Percentiles rank a stretch among this genome's conserved stretches.
Conservation (phyloP, 352 stramenopile genomes). For the Globisporangium nagaii region DNA sequence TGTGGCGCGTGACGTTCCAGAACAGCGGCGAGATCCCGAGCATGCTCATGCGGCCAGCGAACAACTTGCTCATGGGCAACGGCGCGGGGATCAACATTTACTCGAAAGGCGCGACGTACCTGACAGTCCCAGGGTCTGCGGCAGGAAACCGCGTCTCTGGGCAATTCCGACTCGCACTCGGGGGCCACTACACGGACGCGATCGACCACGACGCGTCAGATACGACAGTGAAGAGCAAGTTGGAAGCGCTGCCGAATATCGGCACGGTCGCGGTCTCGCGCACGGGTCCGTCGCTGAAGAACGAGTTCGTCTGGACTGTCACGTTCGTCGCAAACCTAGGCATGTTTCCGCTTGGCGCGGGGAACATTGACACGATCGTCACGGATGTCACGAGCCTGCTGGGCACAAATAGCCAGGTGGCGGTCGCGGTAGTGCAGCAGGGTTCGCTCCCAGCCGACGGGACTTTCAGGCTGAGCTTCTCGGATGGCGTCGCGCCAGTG, state of each 20-base stretch:
- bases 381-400: constrained; percentile 35
- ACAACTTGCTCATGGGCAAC: constrained; percentile 85
- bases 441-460: constrained; percentile 61
- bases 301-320: constrained; percentile 92
- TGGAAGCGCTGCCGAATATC: constrained; percentile 93
- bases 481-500: constrained; percentile 17
- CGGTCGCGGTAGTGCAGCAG: constrained; percentile 24
- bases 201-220: constrained; percentile 93
- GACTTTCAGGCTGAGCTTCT: constrained; percentile 50
- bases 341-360: constrained; percentile 84
- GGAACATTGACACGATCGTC: constrained; percentile 46
- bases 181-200: constrained; percentile 78
- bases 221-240: constrained; percentile 83
- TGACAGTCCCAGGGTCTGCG: constrained; percentile 39
- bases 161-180: constrained; percentile 83
- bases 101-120: constrained; percentile 45
- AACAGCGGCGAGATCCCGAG: constrained; percentile 89
- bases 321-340: constrained; percentile 92
- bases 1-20: constrained; percentile 90
- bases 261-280: constrained; percentile 86
- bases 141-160: constrained; percentile 88
- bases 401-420: constrained; percentile 37
- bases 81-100: constrained; percentile 81
- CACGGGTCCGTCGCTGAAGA: constrained; percentile 76
- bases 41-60: constrained; percentile 64